These are phyloP conservation scores for Quercus robur DNA, from an alignment of 306 rosid genomes.

Conservation along the genomic window DNA sequence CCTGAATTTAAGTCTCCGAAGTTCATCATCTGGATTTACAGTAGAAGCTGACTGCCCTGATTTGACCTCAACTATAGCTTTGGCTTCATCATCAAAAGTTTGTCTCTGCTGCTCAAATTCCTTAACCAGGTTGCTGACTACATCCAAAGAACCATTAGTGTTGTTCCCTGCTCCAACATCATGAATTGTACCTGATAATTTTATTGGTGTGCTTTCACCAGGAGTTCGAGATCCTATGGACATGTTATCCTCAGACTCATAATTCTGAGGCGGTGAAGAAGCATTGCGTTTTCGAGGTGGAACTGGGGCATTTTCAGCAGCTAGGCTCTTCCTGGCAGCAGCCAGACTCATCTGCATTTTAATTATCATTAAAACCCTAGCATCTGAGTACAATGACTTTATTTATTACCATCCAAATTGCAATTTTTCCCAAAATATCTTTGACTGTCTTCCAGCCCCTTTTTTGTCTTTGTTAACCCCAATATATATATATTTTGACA, in stretches of 20 bases:
- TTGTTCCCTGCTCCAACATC: conserved; percentile 50
- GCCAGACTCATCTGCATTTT: conserved; percentile 80
- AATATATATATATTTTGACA: neutral
- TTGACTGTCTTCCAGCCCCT: neutral
- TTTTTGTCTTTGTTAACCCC: neutral
- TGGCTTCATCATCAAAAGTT: conserved; percentile 66
- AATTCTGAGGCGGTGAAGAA: conserved; percentile 36
- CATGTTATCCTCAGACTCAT: conserved; percentile 68
- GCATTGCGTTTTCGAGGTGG: conserved; percentile 48
- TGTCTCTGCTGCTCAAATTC: conserved; percentile 78
- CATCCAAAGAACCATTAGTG: conserved; percentile 43
- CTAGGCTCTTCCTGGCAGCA: conserved; percentile 82
- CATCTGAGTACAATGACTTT: neutral
- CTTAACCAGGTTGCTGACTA: conserved; percentile 53
- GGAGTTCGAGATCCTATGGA: conserved; percentile 82
- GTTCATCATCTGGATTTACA: conserved; percentile 50
- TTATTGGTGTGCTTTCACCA: conserved; percentile 65
- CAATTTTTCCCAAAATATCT: neutral
- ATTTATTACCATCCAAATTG: neutral
- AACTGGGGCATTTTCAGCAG: conserved; percentile 35
- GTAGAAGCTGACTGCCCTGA: conserved; percentile 34
- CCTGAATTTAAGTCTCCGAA: conserved; percentile 53
- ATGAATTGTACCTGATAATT: conserved; percentile 35
- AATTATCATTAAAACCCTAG: conserved; percentile 24
- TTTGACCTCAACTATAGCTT: conserved; percentile 51